Base-by-base conservation (phyloP, 2,329 filamentous ascomycete species). In the Ambrosiella cleistominuta region DNA sequence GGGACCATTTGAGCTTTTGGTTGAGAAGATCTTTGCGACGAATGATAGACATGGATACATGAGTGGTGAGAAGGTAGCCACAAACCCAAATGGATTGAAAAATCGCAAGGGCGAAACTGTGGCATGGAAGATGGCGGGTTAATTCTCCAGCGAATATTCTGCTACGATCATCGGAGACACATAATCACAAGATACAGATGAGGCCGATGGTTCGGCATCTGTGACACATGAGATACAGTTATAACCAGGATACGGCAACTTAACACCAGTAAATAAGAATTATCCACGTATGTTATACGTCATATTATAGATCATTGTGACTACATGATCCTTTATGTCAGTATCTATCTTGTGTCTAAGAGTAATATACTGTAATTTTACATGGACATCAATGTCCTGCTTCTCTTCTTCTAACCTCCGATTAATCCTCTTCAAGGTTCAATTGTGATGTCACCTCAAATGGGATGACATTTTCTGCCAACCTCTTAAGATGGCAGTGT, bases 1-100 rank as follows among this genome's bases (percentile, higher is more conserved):
- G 6, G 93, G 91, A 0, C 86, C 88, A 0, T 98, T 91, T 70
- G 86, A 95, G 69, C 74, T 98, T 44, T 85, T 81, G 61, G 83
- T 98, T 57, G 85, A 90, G 66, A 80, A 81, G 61, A 81, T 96
- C 15, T 98, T 91, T 88, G 90, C 91, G 0, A 95, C 90, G 0
- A 96, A 96, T 54, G 61, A 70, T 37, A 17, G 51, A 40, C 40
- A 17, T 7, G 61, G 60, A 15, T 45, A 61, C 19, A 59, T 49
- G 3, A 50, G 39, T 15, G 49, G 52, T n/a, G 58, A 61, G 52
- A 42, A 53, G 12, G 51, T 44, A 40, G 60, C 57, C 7, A 37
- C 58, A 12, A 19, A 38, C 1, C 49, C 17, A n/a, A 60, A 60
- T 36, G 60, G 58, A 11, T 15, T 62, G 54, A 62, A 62, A 35